Evolutionary conservation across 805 yeast genomes (phyloP), one percentile per base, ranked within the genome.

Genomic region (Candida peoriensis): DNA sequence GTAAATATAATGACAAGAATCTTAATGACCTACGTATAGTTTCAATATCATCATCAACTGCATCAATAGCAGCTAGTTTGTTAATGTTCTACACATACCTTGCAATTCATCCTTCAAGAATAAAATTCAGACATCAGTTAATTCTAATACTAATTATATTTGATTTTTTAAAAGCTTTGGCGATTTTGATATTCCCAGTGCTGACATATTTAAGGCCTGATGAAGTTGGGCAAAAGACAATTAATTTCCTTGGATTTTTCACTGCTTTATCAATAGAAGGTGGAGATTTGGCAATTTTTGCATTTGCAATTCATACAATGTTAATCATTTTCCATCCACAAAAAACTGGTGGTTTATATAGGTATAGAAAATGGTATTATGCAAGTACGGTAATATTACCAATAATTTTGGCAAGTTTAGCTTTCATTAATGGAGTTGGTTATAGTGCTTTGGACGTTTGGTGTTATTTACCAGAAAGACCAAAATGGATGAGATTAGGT

Each of bases 251-350:
- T 2, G 96, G 95, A 2, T 87, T 83, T 66, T 78, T 85, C 57
- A 82, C 95, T 1, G 84, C 89, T 4, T 68, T 78, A 25, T 70
- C 86, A 16, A 81, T 83, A 11, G 94, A 85, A 57, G 95, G 95
- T 15, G 87, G 89, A 2, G 97, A 88, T 58, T 52, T 86, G 23
- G 88, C 93, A 13, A 88, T 87, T 34, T 62, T 86, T 21, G 70
- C 81, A 23, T 82, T 88, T 60, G 95, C 96, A 2, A 59, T 87
- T 12, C 96, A 88, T 58, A 81, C 90, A 8, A 85, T 77, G 19
- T 52, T 87, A 28, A 61, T 86, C 20, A 81, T 88, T 5, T 83
- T 85, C 56, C 63, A 66, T 39, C 86, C 90, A 1, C 66, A 64
- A 20, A 65, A 68, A 38, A 68, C 64, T 38, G 94, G 90, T 32